These are phyloP conservation scores for Adiantum capillusveneris DNA, from an alignment of 75 land plant species.

Conservation along the genomic window DNA sequence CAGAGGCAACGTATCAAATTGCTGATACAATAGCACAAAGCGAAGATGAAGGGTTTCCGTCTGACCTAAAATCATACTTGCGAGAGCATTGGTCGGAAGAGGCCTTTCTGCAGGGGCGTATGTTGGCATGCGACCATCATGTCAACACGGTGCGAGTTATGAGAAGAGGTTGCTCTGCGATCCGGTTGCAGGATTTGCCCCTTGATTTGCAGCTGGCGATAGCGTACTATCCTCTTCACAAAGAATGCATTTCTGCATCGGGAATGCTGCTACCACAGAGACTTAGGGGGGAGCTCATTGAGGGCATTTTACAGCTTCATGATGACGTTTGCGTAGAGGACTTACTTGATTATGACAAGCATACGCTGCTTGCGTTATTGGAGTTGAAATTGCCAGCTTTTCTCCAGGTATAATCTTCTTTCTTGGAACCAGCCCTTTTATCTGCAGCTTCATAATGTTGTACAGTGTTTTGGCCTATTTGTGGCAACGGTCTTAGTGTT, in stretches of 20 bases:
- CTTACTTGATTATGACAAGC: neutral
- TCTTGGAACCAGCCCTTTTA: too few species aligned
- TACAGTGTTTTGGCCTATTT: too few species aligned
- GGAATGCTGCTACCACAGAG: slow-evolving; percentile 66
- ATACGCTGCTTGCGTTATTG: too few species aligned
- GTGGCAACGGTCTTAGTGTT: too few species aligned
- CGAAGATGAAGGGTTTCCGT: slow-evolving; percentile 63
- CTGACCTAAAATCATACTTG: slow-evolving; percentile 56
- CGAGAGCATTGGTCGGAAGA: slow-evolving; percentile 78
- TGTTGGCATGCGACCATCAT: slow-evolving; percentile 45
- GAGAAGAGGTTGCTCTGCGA: slow-evolving; percentile 50
- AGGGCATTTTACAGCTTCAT: slow-evolving; percentile 59
- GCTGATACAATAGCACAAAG: slow-evolving; percentile 76
- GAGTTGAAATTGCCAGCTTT: too few species aligned
- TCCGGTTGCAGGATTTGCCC: slow-evolving; percentile 66
- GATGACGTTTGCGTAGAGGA: slow-evolving; percentile 21
- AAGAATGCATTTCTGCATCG: slow-evolving; percentile 48
- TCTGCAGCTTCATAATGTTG: too few species aligned
- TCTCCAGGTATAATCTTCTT: too few species aligned
- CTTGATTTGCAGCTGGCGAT: slow-evolving; percentile 31
- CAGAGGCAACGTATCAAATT: slow-evolving; percentile 73
- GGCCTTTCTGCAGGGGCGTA: slow-evolving; percentile 59
- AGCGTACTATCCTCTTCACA: slow-evolving; percentile 33
- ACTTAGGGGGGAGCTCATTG: slow-evolving; percentile 79
- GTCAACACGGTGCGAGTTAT: slow-evolving; percentile 57